Evolutionary conservation across 1,284 basidiomycete species (phyloP), one percentile per base, ranked within the genome.

Genomic region (Salmacisia buchloeana): DNA sequence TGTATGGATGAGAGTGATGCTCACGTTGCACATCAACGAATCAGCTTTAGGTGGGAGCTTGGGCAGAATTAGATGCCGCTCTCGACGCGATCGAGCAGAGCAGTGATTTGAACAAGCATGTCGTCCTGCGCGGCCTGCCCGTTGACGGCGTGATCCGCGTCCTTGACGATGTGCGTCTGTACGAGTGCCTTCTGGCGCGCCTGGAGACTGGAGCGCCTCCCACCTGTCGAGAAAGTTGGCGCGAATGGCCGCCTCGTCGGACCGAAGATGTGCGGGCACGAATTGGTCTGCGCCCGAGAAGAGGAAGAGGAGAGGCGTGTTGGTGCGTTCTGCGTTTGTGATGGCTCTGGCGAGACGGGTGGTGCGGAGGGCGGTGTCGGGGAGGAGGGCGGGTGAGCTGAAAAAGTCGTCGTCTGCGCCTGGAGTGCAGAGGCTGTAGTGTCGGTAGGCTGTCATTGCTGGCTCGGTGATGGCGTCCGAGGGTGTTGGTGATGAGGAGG

Each of bases 361-460:
- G 23, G 23, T 52, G 7, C 46, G n/a, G 23, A 52, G 25, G 7
- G n/a, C 2, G 2, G 23, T 27, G 46, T 52, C 46, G 2, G 46
- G 15, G 27, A 29, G n/a, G 13, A 31, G 15, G 23, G 7, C 7
- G 23, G 46, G 23, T 27, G 64, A 65, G 57, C 69, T 71, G 64
- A 78, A 78, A 23, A 71, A 74, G 62, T 78, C 76, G 57, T 78
- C 76, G 62, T 77, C 68, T 4, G 72, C 75, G 10, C 70, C 63
- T 3, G 57, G 49, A 10, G 63, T 70, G 59, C 69, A 66, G 13
- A 78, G 65, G n/a, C 71, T 72, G 59, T 67, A 69, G 10, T 62
- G 68, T 23, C 76, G 74, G 56, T 78, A 78, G 5, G 76, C 76
- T 10, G 76, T 77, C 49, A 71, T 66, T 13, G 76, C 69, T 2